Evolutionary conservation across 2,329 filamentous ascomycete genomes (phyloP).

Genomic region (Fusarium vanettenii): DNA sequence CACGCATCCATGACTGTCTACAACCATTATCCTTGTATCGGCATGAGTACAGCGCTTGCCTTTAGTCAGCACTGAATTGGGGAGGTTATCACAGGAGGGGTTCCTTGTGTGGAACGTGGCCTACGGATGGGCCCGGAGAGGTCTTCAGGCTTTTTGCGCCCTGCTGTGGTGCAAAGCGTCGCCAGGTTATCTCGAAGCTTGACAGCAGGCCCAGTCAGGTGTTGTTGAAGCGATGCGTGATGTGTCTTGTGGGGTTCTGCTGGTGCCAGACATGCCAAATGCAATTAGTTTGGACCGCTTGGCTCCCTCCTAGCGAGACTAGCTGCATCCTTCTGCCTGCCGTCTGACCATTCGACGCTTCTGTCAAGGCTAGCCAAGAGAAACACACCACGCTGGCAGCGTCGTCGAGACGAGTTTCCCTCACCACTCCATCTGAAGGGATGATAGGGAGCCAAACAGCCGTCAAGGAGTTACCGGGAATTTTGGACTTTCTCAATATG

Average conservation of each 20-base stretch:
- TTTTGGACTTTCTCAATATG: no score
- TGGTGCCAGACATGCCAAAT: conserved; percentile 65
- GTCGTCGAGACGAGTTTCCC: no score
- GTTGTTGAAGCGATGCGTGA: conserved; percentile 65
- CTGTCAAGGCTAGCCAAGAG: no score
- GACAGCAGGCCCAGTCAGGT: conserved; percentile 60
- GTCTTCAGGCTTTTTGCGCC: not conserved
- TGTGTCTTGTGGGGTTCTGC: conserved; percentile 52
- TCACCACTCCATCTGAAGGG: no score
- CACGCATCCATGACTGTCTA: not conserved
- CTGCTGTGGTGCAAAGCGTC: not conserved
- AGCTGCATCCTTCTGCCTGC: conserved; percentile 57
- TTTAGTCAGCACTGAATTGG: not conserved
- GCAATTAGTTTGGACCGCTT: conserved; percentile 63
- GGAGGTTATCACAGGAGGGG: not conserved
- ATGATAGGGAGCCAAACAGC: no score
- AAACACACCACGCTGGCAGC: no score
- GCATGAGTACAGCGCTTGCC: not conserved
- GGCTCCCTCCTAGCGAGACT: conserved; percentile 71
- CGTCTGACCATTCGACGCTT: conserved; percentile 48
- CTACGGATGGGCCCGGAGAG: not conserved
- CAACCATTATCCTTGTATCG: not conserved
- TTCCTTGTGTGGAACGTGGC: not conserved
- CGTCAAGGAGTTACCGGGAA: no score
- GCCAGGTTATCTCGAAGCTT: conserved; percentile 54